Conservation (phyloP, 2,329 filamentous ascomycete genomes). For the Cytospora leucostoma region DNA sequence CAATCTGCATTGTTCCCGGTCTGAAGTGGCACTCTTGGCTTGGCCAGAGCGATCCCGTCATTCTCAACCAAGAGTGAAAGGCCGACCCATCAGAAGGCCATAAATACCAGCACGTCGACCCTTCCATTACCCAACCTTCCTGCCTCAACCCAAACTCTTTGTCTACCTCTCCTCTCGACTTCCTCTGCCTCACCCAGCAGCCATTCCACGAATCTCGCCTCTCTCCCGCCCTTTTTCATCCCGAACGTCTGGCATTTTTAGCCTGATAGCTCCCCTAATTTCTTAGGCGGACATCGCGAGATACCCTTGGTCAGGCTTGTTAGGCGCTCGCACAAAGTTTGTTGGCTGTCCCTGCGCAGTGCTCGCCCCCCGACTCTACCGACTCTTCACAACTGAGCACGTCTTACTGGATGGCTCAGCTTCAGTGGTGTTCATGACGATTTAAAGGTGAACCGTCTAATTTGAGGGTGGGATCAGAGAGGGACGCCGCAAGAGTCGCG, state of each 20-base stretch:
- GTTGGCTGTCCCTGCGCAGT: slow-evolving; percentile 15
- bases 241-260: neutral
- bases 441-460: slow-evolving; percentile 27
- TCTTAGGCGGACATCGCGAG: slow-evolving; percentile 13
- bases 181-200: neutral
- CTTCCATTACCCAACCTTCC: slow-evolving; percentile 8
- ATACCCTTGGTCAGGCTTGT: neutral
- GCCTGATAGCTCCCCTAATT: slow-evolving; percentile 13
- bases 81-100: slow-evolving; percentile 18
- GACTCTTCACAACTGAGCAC: neutral
- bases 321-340: slow-evolving; percentile 19
- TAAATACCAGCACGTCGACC: slow-evolving; percentile 26
- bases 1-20: slow-evolving; percentile 15
- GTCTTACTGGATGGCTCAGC: slow-evolving; percentile 24
- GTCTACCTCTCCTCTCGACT: slow-evolving; percentile 13
- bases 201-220: neutral
- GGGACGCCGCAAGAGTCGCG: slow-evolving; percentile 12
- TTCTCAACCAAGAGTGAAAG: slow-evolving; percentile 12
- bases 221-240: neutral
- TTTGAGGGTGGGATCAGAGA: slow-evolving; percentile 24
- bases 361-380: neutral
- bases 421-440: slow-evolving; percentile 34
- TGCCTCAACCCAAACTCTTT: slow-evolving; percentile 16
- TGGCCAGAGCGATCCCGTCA: slow-evolving; percentile 21
- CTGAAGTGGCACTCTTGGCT: slow-evolving; percentile 17